phyloP scores from a whole-genome alignment of 1,284 basidiomycete species.

The Apiotrichum laibachii region DNA sequence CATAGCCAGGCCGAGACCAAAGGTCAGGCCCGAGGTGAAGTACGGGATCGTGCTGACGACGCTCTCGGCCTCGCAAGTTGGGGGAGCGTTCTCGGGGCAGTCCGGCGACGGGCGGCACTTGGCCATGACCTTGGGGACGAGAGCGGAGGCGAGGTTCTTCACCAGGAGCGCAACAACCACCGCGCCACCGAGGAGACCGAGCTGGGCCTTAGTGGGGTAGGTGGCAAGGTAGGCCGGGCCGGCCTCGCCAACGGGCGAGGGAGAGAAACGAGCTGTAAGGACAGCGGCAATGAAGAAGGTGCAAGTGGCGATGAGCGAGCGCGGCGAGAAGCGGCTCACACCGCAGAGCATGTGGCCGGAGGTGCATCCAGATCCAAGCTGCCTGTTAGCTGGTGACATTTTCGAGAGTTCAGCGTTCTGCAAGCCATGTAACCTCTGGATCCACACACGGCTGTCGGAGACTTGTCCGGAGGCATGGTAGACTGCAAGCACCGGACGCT shows the following conservation, averaged over 20 bases:
- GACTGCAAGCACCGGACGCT: neutral
- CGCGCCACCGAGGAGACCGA: slow-evolving; percentile 54
- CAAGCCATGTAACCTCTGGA: too few relatives aligned
- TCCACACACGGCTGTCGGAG: too few relatives aligned
- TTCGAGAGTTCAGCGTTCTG: too few relatives aligned
- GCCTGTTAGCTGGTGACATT: slow-evolving; percentile 5
- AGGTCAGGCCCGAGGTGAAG: slow-evolving; percentile 57
- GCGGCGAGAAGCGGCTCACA: slow-evolving; percentile 60
- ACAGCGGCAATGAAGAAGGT: slow-evolving; percentile 60
- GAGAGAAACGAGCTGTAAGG: slow-evolving; percentile 52
- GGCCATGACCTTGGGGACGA: slow-evolving; percentile 2
- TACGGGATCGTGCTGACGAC: slow-evolving; percentile 33
- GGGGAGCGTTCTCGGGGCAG: neutral
- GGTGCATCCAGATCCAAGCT: slow-evolving; percentile 19
- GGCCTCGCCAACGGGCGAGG: slow-evolving; percentile 14
- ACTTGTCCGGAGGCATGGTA: too few relatives aligned
- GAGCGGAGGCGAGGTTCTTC: neutral
- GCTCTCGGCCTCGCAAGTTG: neutral
- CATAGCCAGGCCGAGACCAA: slow-evolving; percentile 60
- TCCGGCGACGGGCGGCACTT: neutral
- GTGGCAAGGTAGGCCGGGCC: slow-evolving; percentile 14
- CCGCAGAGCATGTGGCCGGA: slow-evolving; percentile 68
- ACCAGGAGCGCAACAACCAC: slow-evolving; percentile 39
- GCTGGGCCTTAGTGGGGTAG: slow-evolving; percentile 36
- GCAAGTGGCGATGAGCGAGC: slow-evolving; percentile 57